Evolutionary conservation across 306 rosid species (phyloP).

Genomic region (Vigna angularis): DNA sequence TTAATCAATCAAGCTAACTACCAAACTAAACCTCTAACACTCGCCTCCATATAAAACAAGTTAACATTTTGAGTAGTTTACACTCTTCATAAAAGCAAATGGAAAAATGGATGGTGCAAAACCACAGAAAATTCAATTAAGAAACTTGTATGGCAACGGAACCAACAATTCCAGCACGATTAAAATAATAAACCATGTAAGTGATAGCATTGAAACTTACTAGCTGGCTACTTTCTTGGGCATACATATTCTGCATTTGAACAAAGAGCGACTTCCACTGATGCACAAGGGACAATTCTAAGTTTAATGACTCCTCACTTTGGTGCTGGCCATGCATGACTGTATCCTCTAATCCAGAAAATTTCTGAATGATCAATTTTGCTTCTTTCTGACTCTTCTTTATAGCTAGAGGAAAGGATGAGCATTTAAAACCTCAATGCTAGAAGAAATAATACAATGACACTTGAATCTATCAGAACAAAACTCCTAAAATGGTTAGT

Average conservation of each 20-base stretch:
- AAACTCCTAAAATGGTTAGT: neutral
- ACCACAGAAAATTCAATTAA: neutral
- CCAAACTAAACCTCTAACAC: neutral
- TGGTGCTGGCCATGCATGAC: conserved; percentile 46
- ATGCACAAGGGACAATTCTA: conserved; percentile 68
- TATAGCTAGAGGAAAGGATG: conserved; percentile 52
- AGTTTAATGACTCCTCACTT: conserved; percentile 48
- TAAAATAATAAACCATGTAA: conserved; percentile 3
- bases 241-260: conserved; percentile 70
- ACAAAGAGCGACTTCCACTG: conserved; percentile 90
- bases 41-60: neutral
- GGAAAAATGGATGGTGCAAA: neutral
- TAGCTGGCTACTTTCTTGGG: conserved; percentile 69
- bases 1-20: neutral
- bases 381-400: conserved; percentile 90
- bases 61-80: neutral
- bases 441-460: neutral
- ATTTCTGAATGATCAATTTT: conserved; percentile 60
- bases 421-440: neutral
- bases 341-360: conserved; percentile 59
- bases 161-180: conserved; percentile 24
- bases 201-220: conserved; percentile 61
- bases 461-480: neutral
- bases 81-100: conserved; percentile 13
- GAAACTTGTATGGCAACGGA: conserved; percentile 3